Percentiles rank a stretch among this genome's conserved stretches.
phyloP scores from a whole-genome alignment of 73 alveolate species.

The Breviolum minutum region DNA sequence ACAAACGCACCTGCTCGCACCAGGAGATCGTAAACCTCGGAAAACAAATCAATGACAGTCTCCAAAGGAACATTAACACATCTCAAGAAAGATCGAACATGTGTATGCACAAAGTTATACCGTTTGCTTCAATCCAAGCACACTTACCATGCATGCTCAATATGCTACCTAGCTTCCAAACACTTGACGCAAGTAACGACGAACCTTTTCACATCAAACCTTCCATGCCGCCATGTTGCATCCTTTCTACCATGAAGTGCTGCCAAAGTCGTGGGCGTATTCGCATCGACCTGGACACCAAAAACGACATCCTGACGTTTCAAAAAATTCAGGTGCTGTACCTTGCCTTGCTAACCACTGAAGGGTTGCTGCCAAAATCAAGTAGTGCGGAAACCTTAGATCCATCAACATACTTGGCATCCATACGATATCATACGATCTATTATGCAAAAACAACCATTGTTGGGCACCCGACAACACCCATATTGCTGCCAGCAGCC shows the following conservation, averaged over 20 bases:
- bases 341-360: slow-evolving; percentile 71
- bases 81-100: too few relatives aligned
- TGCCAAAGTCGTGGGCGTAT: slow-evolving; percentile 65
- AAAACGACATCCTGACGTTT: not conserved
- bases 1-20: slow-evolving; percentile 71
- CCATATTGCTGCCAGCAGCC: slow-evolving; percentile 33
- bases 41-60: too few relatives aligned
- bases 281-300: slow-evolving; percentile 19
- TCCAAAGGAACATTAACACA: too few relatives aligned
- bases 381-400: slow-evolving; percentile 58
- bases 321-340: not conserved
- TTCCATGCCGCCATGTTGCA: not conserved
- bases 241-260: slow-evolving; percentile 73
- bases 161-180: too few relatives aligned
- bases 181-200: too few relatives aligned
- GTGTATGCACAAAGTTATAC: too few relatives aligned
- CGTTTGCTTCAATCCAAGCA: too few relatives aligned
- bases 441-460: not conserved
- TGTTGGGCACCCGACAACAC: not conserved
- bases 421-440: too few relatives aligned
- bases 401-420: too few relatives aligned
- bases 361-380: slow-evolving; percentile 75
- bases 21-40: slow-evolving; percentile 50
- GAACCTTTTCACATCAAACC: not conserved
- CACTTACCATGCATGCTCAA: too few relatives aligned